These are phyloP conservation scores for Daldinia grandis DNA, from an alignment of 495 filamentous ascomycete genomes.

Conservation along the genomic window DNA sequence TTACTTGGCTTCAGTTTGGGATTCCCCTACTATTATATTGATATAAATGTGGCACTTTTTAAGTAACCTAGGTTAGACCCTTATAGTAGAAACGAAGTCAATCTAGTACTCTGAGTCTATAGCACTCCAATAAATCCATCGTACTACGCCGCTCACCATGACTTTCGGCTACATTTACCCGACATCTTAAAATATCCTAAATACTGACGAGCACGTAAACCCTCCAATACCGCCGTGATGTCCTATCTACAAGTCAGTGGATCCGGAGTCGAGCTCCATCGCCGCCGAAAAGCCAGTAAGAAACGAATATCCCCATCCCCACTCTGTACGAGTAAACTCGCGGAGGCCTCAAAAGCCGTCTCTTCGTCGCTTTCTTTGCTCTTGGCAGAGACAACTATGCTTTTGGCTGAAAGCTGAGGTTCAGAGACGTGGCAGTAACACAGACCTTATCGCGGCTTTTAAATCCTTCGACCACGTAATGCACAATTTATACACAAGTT, in stretches of 20 bases:
- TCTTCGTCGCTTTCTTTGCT: neutral
- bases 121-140: neutral
- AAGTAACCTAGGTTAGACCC: neutral
- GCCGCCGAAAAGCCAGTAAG: neutral
- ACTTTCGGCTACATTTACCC: no score
- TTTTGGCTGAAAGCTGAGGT: neutral
- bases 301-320: neutral
- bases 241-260: neutral
- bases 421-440: constrained; percentile 21
- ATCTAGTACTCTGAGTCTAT: neutral
- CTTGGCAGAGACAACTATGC: neutral
- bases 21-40: neutral
- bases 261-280: neutral
- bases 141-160: neutral
- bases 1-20: neutral
- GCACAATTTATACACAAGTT: constrained; percentile 8
- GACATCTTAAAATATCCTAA: no score
- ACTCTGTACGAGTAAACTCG: neutral
- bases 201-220: neutral
- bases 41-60: neutral
- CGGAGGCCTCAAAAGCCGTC: neutral
- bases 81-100: neutral
- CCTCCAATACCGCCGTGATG: neutral
- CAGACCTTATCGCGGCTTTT: neutral
- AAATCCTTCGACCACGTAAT: constrained; percentile 21